Evolutionary conservation across 2,329 filamentous ascomycete genomes (phyloP), one percentile per base, ranked within the genome.

Genomic region (Uncinocarpus reesii): DNA sequence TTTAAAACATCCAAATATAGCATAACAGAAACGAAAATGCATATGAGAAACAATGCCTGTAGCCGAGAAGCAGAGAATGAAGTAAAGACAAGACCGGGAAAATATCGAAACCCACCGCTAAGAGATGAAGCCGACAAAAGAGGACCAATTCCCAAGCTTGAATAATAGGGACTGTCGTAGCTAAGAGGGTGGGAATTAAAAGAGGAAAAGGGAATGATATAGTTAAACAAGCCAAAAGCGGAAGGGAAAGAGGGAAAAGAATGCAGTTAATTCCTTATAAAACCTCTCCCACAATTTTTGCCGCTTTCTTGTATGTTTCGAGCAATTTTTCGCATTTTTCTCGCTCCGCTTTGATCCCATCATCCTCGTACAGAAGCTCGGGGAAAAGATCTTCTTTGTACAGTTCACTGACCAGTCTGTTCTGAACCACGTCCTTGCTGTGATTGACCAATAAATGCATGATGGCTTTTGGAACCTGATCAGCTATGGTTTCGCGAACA

Each of bases 391-490:
- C 71, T 66, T 96, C 92, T 68, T 86, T 90, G 75, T 98, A 98
- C 43, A 98, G 75, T 65, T 95, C 86, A 64, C 86, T 95, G 49
- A 98, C 92, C 5, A 98, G 80, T 38, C 92, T 79, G 68, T 98
- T 98, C 68, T 98, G 92, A 26, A 98, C 89, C 10, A 90, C 90
- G 57, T 98, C 92, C 67, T 96, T 95, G 71, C 86, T 94, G 72
- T 95, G 86, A 69, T 98, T 98, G 63, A 98, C 92, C 28, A 98
- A 78, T 40, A 98, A 79, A 65, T 98, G 92, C 92, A 98, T 98
- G 58, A 98, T 84, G 4, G 92, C 92, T 71, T 98, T 98, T 56
- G 92, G 92, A 8, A 98, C 92, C 70, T 96, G 90, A 64, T 98
- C 92, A 37, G 90, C 90, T 59, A 95, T 95, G n/a, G 87, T 90